Evolutionary conservation across 805 yeast species (phyloP).

Genomic region (Alloascoidea hylecoeti): DNA sequence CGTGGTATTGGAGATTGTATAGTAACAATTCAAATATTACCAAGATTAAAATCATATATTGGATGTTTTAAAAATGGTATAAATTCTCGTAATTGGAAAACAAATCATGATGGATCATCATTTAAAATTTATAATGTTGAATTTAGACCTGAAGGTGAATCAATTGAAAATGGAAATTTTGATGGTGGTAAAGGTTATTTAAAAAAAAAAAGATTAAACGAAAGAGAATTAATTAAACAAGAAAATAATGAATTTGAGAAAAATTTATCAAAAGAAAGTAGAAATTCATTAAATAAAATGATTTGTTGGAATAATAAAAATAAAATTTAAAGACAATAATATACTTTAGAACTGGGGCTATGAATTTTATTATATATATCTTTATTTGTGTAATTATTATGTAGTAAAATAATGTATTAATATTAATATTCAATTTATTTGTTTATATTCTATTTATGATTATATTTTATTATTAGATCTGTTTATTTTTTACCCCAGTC

Average conservation of each 20-base stretch:
- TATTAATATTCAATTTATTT: too few relatives aligned
- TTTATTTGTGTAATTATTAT: too few relatives aligned
- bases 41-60: constrained; percentile 45
- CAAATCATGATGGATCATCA: constrained; percentile 70
- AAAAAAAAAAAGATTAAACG: constrained; percentile 17
- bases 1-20: constrained; percentile 29
- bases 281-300: not conserved
- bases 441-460: too few relatives aligned
- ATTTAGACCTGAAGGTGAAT: constrained; percentile 15
- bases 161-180: constrained; percentile 15
- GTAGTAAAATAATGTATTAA: too few relatives aligned
- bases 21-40: constrained; percentile 50
- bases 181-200: not conserved
- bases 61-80: constrained; percentile 60
- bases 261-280: not conserved
- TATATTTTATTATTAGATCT: too few relatives aligned
- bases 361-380: too few relatives aligned
- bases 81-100: constrained; percentile 61
- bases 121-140: constrained; percentile 42
- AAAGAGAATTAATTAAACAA: constrained; percentile 10
- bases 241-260: not conserved
- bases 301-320: not conserved
- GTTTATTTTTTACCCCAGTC: too few relatives aligned
- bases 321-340: too few relatives aligned
- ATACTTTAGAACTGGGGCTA: too few relatives aligned